Evolutionary conservation across 495 filamentous ascomycete species (phyloP), one percentile per base, ranked within the genome.

Genomic region (Daldinia childiae): DNA sequence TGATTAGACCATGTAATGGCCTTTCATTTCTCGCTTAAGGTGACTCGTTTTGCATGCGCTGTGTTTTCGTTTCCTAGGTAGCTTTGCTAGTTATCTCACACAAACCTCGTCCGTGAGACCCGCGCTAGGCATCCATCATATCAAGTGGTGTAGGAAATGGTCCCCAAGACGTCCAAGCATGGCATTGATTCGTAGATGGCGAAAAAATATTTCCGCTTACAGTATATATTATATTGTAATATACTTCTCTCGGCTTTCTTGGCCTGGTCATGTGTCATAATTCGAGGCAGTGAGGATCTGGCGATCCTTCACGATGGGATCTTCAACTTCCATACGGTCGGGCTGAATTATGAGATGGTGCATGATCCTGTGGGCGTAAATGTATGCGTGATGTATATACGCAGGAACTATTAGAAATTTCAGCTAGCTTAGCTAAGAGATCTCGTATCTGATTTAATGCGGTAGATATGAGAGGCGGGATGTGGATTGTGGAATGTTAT

Each of bases 241-340:
- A 54, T 51, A 45, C 36, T 15, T 29, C 50, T 7, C 17, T 14
- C 19, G 11, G 19, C 38, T 14, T 45, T n/a, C 19, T 45, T 11
- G 5, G 36, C 1, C 26, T 19, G 1, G 24, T 21, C 15, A 45
- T 65, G 52, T 57, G 64, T 6, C 21, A 51, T 43, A 59, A 62
- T 32, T 55, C 7, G 60, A 61, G 56, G 59, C 56, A 61, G 19
- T 64, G 64, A 61, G 60, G 60, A 60, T 72, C 39, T 39, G 29
- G 36, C 9, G 60, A 72, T 72, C 69, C 64, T 72, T 45, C 29
- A 36, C n/a, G 50, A 36, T 48, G 12, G 57, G 48, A 65, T 73
- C 58, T 58, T 51, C 43, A 58, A 48, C 32, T 51, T 6, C 38
- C 39, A 52, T 39, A 57, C 27, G 17, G 52, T 24, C 39, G 51